Evolutionary conservation across 2,329 filamentous ascomycete genomes (phyloP), one percentile per base, ranked within the genome.

Genomic region (Cordyceps javanica): DNA sequence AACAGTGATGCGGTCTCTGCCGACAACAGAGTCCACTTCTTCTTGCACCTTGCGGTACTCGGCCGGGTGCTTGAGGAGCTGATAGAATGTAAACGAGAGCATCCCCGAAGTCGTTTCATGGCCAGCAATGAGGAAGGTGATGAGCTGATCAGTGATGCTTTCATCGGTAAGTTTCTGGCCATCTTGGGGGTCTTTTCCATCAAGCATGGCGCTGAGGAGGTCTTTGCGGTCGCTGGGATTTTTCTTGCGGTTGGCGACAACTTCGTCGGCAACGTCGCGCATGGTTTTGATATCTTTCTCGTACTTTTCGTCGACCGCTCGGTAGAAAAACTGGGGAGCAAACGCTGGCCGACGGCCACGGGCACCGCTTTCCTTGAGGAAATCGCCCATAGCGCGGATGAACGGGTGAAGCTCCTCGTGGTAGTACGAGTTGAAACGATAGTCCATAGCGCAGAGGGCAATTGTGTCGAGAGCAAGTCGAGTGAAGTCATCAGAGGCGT

Each of bases 391-490:
- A 34, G 85, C 81, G 45, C 77, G 69, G 39, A 90, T 77, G 63
- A 91, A 91, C 0, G 87, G 87, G 62, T 91, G 88, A 68, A 87
- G 73, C 9, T 83, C 76, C 14, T 88, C 81, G 28, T 77, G 77
- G 66, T 91, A 91, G 70, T 86, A 90, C 1, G 82, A 86, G 70
- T 91, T 91, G 77, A 91, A 91, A 19, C 88, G 83, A 59, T 79
- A 87, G 38, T 82, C 81, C 83, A 89, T 87, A n/a, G 82, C 76
- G 68, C 86, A 88, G 3, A 91, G 77, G 1, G 85, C 86, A 9
- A 91, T 78, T 0, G 87, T 88, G 66, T 91, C 88, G 2, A 91
- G 77, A 0, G 88, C 84, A 32, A 91, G 73, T n/a, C 87, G 80
- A 2, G 87, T 89, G 61, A 89, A 89, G 68, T 90, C 86, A 19